A percentile compares a stretch with the other conserved stretches of the same genome.
Evolutionary conservation across 768 basidiomycete species (phyloP).

Genomic region (Russula emetica): DNA sequence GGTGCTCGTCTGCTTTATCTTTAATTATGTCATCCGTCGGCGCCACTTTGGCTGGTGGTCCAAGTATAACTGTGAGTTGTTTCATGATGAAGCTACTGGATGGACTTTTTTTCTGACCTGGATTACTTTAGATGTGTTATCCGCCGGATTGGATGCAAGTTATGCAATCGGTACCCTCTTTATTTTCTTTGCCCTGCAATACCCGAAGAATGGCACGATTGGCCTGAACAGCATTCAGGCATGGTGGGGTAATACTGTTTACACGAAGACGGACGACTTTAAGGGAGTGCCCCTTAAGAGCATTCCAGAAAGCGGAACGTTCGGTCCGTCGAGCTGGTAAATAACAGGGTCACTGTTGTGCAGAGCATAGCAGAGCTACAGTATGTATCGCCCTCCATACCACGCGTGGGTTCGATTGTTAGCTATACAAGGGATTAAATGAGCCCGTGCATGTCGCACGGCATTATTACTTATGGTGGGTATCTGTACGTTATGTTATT

Average conservation of each 20-base stretch:
- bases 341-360: not conserved
- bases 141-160: slow-evolving; percentile 69
- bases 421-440: not conserved
- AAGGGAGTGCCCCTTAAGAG: slow-evolving; percentile 22
- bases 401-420: not conserved
- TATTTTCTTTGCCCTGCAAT: slow-evolving; percentile 63
- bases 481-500: too few species aligned
- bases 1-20: slow-evolving; percentile 37
- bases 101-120: slow-evolving; percentile 29
- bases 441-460: not conserved
- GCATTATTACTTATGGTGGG: too few species aligned
- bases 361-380: not conserved
- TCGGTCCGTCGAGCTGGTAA: slow-evolving; percentile 27
- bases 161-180: slow-evolving; percentile 52
- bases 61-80: slow-evolving; percentile 37
- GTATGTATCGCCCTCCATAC: too few species aligned
- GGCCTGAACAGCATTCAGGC: slow-evolving; percentile 47
- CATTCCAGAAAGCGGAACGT: slow-evolving; percentile 8
- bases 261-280: slow-evolving; percentile 34
- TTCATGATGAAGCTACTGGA: not conserved
- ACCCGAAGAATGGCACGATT: slow-evolving; percentile 56
- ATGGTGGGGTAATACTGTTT: slow-evolving; percentile 70
- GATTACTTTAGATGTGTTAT: slow-evolving; percentile 50
- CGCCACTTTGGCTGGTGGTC: slow-evolving; percentile 40
- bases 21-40: slow-evolving; percentile 39